Base-by-base conservation (phyloP, 2,329 filamentous ascomycete genomes). In the Bipolaris bicolor region DNA sequence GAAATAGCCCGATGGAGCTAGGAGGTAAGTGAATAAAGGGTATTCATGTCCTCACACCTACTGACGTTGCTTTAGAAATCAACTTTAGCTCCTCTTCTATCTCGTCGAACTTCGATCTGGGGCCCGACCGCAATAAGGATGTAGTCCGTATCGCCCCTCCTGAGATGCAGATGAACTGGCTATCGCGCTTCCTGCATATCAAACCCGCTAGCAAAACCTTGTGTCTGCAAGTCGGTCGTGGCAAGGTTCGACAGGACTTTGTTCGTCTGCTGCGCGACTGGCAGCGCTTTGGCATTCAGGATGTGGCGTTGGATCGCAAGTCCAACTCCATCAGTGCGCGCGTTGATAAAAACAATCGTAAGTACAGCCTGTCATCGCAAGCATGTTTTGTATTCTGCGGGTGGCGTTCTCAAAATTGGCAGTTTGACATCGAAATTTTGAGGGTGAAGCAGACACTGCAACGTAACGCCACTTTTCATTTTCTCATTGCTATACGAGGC, bases 111-210 rank as follows among this genome's bases (percentile, higher is more conserved):
- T 67, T 77, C 67, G 64, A 77, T 58, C 73, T 57, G 75, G 76
- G 73, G 1, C 54, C 60, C 69, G 67, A 69, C 9, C 56, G 59
- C 16, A 57, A 60, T 78, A 55, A 52, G 85, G 68, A 87, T 39
- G 31, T 47, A 57, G 66, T 55, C 56, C 71, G 62, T n/a, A 31
- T 61, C 45, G 60, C 66, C 49, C 57, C 75, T 55, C 58, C 72
- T 52, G 65, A 79, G 62, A 63, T 71, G 88, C 92, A 77, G 49
- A 69, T 65, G 70, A 96, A 90, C 66, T 97, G 94, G 93, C 85
- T 98, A 51, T 89, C 91, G 29, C 90, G 91, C 15, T 86, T 98
- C 44, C 91, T 98, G 79, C 87, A 92, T 53, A 89, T 97, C 71
- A 97, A 95, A 74, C 94, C 94, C 1, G 90, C 89, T 0, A 88